Evolutionary conservation across 768 basidiomycete species (phyloP), one percentile per base, ranked within the genome.

Genomic region (Lyophyllum shimeji): DNA sequence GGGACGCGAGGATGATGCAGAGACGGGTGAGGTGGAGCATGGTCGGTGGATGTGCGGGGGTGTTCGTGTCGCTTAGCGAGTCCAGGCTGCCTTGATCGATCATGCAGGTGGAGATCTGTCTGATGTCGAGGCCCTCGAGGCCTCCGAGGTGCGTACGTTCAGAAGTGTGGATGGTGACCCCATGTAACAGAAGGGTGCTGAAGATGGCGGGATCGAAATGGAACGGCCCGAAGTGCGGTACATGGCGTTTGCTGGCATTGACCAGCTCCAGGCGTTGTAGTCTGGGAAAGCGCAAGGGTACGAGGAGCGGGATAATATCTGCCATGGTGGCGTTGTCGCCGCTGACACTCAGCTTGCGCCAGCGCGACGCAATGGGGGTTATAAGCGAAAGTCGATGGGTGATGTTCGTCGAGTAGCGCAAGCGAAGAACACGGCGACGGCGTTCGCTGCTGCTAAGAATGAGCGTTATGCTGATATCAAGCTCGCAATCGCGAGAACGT

Each of bases 161-260:
- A 39, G n/a, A 29, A 7, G 24, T 20, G 31, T 57, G 50, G 20
- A 57, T 52, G 25, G 49, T 52, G 18, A 52, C 50, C 15, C 42
- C 23, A 13, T 43, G 50, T 13, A 57, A 33, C 1, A 34, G 45
- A 33, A 57, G 50, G 15, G 44, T 39, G 5, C 11, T n/a, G 2
- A 57, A 51, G n/a, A 51, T 21, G 7, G 21, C 44, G 12, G 56
- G 21, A n/a, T 57, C 31, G 24, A 57, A 52, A 23, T 31, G 31
- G 24, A 57, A 52, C 23, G 56, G 56, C 15, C 56, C 56, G 29
- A 44, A 57, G 24, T 51, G 56, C 4, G 24, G 17, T 9, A 46
- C 33, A 15, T 42, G 21, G n/a, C n/a, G 31, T 1, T 4, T n/a
- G 17, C 20, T 33, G 18, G 12, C 39, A 15, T 57, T 24, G 17